Percentiles rank a stretch among this genome's conserved stretches.
phyloP scores from a whole-genome alignment of 176 grass and related monocot species.

The Paspalum vaginatum region DNA sequence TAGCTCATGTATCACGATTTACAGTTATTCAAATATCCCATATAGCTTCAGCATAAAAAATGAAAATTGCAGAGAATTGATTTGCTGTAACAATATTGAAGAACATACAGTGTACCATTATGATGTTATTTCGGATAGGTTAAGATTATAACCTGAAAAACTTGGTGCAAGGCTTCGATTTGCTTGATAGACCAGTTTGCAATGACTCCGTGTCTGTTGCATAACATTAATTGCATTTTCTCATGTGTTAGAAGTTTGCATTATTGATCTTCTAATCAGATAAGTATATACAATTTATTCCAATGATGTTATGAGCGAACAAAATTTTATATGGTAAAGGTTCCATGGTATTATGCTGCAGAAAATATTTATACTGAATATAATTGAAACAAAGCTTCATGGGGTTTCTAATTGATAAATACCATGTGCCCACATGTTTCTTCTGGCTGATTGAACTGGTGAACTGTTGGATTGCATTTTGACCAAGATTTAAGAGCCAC shows the following conservation, averaged over 20 bases:
- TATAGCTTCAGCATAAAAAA: slow-evolving; percentile 24
- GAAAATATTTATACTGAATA: slow-evolving; percentile 24
- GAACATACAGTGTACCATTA: slow-evolving; percentile 60
- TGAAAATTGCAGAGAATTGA: slow-evolving; percentile 1
- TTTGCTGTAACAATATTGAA: slow-evolving; percentile 40
- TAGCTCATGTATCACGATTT: slow-evolving; percentile 7
- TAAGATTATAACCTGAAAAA: slow-evolving; percentile 99
- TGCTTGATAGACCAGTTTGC: slow-evolving; percentile 97
- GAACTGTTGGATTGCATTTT: slow-evolving; percentile 3
- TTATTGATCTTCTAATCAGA: slow-evolving; percentile 56
- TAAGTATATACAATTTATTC: slow-evolving; percentile 50
- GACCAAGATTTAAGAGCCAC: slow-evolving; percentile 24
- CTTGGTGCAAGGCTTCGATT: slow-evolving; percentile 99
- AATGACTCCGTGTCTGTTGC: slow-evolving; percentile 98
- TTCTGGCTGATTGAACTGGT: slow-evolving; percentile 12
- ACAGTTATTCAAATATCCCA: slow-evolving; percentile 3
- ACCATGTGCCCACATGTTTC: neutral
- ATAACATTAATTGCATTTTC: slow-evolving; percentile 89
- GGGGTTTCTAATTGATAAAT: neutral
- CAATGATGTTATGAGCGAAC: slow-evolving; percentile 32
- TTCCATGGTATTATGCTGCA: slow-evolving; percentile 49
- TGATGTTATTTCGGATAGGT: slow-evolving; percentile 67
- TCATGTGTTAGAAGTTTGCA: slow-evolving; percentile 61
- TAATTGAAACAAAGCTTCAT: neutral
- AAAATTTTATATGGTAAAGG: slow-evolving; percentile 34